Evolutionary conservation across 1,284 basidiomycete species (phyloP).

Genomic region (Cryptococcus jaspeensis): DNA sequence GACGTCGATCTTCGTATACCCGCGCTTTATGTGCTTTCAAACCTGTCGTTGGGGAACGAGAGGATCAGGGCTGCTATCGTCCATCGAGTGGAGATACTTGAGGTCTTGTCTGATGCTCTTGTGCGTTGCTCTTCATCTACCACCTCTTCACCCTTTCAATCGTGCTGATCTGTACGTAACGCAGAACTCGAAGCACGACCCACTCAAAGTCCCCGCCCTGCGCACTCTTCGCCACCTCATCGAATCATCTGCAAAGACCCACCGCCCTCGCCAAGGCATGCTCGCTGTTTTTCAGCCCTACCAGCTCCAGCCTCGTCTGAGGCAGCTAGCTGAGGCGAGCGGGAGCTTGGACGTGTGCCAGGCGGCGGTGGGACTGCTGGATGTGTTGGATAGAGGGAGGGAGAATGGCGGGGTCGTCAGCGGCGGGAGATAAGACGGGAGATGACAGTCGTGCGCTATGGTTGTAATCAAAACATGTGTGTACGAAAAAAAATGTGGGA

Average conservation of each 20-base stretch:
- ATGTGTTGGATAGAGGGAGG: constrained; percentile 32
- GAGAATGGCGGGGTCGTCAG: no score
- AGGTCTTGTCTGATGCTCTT: constrained; percentile 35
- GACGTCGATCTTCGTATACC: constrained; percentile 25
- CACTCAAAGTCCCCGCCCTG: constrained; percentile 41
- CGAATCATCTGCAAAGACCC: constrained; percentile 36
- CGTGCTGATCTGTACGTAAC: not conserved
- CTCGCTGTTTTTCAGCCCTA: constrained; percentile 45
- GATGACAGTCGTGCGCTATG: no score
- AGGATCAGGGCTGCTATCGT: constrained; percentile 31
- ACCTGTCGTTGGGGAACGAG: constrained; percentile 46
- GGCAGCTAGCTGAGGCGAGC: constrained; percentile 28
- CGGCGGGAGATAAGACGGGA: no score
- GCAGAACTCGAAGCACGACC: constrained; percentile 28
- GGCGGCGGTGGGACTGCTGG: constrained; percentile 26
- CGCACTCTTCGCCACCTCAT: constrained; percentile 42
- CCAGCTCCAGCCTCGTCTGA: constrained; percentile 33
- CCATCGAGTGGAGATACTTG: constrained; percentile 31
- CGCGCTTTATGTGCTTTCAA: constrained; percentile 41
- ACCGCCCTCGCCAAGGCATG: constrained; percentile 36
- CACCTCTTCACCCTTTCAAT: not conserved
- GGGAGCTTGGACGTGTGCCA: constrained; percentile 30
- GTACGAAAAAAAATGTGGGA: not conserved
- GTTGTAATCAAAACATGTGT: no score
- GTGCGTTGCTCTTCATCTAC: constrained; percentile 20